Evolutionary conservation across 169 alveolate genomes (phyloP).

Genomic region (Plasmodium adleri): DNA sequence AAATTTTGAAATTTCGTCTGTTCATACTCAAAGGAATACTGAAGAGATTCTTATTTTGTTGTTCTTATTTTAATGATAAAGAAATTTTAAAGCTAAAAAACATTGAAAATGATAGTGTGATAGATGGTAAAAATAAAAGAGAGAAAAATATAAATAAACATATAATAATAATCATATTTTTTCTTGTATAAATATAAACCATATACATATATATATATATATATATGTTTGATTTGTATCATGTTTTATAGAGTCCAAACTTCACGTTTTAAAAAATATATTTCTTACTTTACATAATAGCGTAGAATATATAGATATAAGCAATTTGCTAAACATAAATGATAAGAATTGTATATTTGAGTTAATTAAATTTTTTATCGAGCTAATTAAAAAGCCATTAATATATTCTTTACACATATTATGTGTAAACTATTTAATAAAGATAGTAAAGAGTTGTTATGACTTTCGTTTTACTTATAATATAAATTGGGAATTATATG

Average conservation of each 20-base stretch:
- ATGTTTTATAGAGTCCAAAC: constrained; percentile 28
- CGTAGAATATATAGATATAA: constrained; percentile 54
- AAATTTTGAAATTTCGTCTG: constrained; percentile 38
- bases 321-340: constrained; percentile 55
- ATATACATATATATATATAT: background rate
- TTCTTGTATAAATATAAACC: too few species aligned
- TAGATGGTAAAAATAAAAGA: constrained; percentile 32
- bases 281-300: constrained; percentile 41
- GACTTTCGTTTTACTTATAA: constrained; percentile 38
- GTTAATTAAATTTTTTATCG: constrained; percentile 60
- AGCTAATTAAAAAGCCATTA: constrained; percentile 43
- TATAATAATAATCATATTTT: background rate
- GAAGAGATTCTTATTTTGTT: constrained; percentile 44
- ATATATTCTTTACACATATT: constrained; percentile 54
- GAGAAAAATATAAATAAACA: background rate
- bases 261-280: constrained; percentile 30
- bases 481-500: constrained; percentile 62
- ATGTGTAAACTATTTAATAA: constrained; percentile 55
- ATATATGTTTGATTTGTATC: background rate
- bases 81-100: constrained; percentile 34
- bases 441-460: constrained; percentile 48
- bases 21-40: constrained; percentile 67
- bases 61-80: constrained; percentile 55
- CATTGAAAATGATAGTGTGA: constrained; percentile 12
- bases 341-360: constrained; percentile 71